Evolutionary conservation across 805 yeast species (phyloP).

Genomic region (Blastobotrys parvus): DNA sequence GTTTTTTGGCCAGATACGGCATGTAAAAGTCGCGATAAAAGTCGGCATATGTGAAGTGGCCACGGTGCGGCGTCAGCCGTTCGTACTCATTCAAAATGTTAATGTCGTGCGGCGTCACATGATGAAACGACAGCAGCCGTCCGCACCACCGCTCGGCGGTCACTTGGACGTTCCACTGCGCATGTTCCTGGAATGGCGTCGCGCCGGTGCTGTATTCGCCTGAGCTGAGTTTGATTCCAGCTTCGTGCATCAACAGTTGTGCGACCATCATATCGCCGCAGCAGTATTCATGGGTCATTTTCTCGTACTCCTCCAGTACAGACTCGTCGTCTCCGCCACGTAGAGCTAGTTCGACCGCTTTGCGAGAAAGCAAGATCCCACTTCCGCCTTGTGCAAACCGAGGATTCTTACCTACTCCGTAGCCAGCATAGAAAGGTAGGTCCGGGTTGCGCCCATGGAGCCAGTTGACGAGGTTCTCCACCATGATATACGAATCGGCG

Average conservation of each 20-base stretch:
- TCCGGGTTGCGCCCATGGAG: slow-evolving; percentile 25
- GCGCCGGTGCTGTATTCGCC: background rate
- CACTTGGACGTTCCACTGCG: slow-evolving; percentile 12
- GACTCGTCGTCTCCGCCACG: slow-evolving; percentile 17
- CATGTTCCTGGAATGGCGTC: slow-evolving; percentile 26
- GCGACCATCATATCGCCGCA: slow-evolving; percentile 31
- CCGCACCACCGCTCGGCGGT: slow-evolving; percentile 22
- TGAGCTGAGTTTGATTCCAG: slow-evolving; percentile 5
- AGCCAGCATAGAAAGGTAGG: slow-evolving; percentile 5
- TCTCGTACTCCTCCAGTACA: slow-evolving; percentile 19
- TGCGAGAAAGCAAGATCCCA: slow-evolving; percentile 28
- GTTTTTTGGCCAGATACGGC: slow-evolving; percentile 14
- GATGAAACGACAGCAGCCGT: slow-evolving; percentile 19
- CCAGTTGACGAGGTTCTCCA: slow-evolving; percentile 22
- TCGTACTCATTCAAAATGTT: slow-evolving; percentile 18
- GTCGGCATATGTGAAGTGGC: slow-evolving; percentile 15
- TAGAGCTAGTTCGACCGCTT: slow-evolving; percentile 23
- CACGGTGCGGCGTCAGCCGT: slow-evolving; percentile 11
- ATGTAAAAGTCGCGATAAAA: slow-evolving; percentile 16
- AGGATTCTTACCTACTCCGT: slow-evolving; percentile 7
- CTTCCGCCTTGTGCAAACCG: slow-evolving; percentile 34
- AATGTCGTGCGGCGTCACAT: slow-evolving; percentile 5
- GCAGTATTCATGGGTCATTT: slow-evolving; percentile 19
- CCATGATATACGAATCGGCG: slow-evolving; percentile 28
- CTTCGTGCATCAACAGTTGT: slow-evolving; percentile 14